Evolutionary conservation across 371 early-diverging fungal species (phyloP).

Genomic region (Haplosporangium sp.): DNA sequence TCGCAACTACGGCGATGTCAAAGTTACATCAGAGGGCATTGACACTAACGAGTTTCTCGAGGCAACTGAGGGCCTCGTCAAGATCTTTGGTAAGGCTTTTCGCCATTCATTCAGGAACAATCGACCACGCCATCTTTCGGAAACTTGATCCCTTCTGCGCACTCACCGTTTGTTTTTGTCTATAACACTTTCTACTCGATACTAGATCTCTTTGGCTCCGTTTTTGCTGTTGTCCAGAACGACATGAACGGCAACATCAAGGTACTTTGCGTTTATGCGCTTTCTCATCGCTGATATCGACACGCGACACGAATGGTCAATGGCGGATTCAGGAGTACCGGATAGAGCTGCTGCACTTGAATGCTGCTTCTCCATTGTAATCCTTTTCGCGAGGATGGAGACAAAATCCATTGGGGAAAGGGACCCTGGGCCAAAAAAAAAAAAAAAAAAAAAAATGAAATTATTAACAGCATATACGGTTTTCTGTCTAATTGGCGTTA

Average conservation of each 20-base stretch:
- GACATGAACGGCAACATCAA: conserved; percentile 92
- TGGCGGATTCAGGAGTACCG: not conserved
- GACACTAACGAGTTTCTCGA: conserved; percentile 85
- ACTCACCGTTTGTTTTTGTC: conserved; percentile 14
- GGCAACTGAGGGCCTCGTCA: conserved; percentile 86
- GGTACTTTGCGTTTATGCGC: conserved; percentile 57
- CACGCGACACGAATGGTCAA: conserved; percentile 1
- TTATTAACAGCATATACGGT: no score
- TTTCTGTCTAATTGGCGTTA: not conserved
- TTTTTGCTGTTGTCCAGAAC: conserved; percentile 85
- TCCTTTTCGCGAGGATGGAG: no score
- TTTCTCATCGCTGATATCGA: not conserved
- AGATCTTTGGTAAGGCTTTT: conserved; percentile 79
- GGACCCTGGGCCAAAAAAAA: not conserved
- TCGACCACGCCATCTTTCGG: not conserved
- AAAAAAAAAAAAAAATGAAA: not conserved
- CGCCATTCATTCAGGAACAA: not conserved
- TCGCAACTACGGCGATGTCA: conserved; percentile 77
- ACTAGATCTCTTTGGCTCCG: conserved; percentile 76
- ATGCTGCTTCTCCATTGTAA: no score
- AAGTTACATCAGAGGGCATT: conserved; percentile 73
- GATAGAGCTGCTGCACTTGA: no score
- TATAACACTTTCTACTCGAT: not conserved
- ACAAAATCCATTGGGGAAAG: no score
- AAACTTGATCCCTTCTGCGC: not conserved